Base-by-base conservation (phyloP, 768 basidiomycete genomes). In the Trametes coccinea region DNA sequence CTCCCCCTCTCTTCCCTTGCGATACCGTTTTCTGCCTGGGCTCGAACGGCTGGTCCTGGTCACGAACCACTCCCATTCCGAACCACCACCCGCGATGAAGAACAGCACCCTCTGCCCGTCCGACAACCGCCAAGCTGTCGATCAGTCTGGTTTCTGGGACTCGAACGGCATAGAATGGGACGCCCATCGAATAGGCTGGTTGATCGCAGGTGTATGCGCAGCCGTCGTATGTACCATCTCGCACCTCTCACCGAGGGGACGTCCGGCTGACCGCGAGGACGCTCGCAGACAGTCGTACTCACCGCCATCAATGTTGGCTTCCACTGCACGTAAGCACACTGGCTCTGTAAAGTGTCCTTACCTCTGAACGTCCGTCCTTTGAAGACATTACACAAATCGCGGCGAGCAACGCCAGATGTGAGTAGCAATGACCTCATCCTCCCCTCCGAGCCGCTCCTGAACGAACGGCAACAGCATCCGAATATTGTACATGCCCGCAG, bases 381-480 rank as follows among this genome's bases (percentile, higher is more conserved):
- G 41, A 67, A 92, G 90, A 64, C 86, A 85, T 69, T 93, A 93
- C 67, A 86, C 79, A 43, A 86, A 85, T 48, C 88, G 79, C 6
- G 73, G 74, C 43, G 86, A 93, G 71, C 92, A 93, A 71, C 86
- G 90, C 54, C 92, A 93, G 75, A 84, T 93, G 92, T 90, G 69
- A 67, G 70, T 62, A 14, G 47, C 13, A 52, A 49, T 45, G 44
- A 50, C 29, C 27, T 47, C 29, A 49, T 37, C 29, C 31, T n/a
- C n/a, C 1, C 37, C n/a, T 1, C 27, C 11, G 33, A 9, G 14
- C 31, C 8, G 44, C 14, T 8, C n/a, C 16, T 10, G 14, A 5
- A 46, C 31, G 17, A 17, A 5, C 29, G 2, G 33, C 17, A 8
- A 13, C 69, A 91, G 89, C 60, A 67, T 92, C n/a, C 85, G 92